phyloP scores from a whole-genome alignment of 108 stramenopile genomes.

The Epithemia pelagica region DNA sequence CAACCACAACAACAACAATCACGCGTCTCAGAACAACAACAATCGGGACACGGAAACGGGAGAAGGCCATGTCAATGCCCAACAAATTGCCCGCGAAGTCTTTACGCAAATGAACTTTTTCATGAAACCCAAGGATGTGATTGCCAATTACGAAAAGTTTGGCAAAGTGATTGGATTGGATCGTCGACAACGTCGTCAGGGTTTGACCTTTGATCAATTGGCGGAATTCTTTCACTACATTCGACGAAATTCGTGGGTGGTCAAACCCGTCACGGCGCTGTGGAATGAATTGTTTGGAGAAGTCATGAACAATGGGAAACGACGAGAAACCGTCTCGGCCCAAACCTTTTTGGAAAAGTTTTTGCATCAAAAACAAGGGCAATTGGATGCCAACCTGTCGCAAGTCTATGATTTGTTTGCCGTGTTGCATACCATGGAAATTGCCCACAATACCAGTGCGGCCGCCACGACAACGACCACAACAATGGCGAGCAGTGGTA shows the following conservation, averaged over 20 bases:
- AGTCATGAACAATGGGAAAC: constrained; percentile 61
- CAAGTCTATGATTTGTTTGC: constrained; percentile 54
- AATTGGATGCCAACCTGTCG: constrained; percentile 41
- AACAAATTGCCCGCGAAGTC: constrained; percentile 38
- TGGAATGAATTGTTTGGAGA: constrained; percentile 63
- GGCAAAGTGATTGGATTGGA: constrained; percentile 59
- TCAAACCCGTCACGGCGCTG: constrained; percentile 53
- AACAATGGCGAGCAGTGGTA: background rate
- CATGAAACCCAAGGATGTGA: constrained; percentile 43
- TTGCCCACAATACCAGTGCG: constrained; percentile 36
- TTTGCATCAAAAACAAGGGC: constrained; percentile 55
- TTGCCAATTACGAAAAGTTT: constrained; percentile 54
- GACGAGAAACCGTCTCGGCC: constrained; percentile 40
- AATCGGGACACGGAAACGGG: constrained; percentile 8
- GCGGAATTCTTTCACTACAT: constrained; percentile 76
- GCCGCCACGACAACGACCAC: background rate
- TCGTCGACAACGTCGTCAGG: constrained; percentile 38
- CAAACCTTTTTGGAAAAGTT: constrained; percentile 65
- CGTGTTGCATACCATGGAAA: constrained; percentile 51
- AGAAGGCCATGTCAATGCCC: constrained; percentile 26
- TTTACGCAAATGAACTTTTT: constrained; percentile 59
- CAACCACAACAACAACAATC: constrained; percentile 44
- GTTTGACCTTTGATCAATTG: constrained; percentile 77
- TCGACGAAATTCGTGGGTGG: constrained; percentile 78
- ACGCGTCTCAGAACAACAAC: too few species aligned